These are phyloP conservation scores for Epichloe uncinata DNA, from an alignment of 2,329 filamentous ascomycete species.

Conservation along the genomic window DNA sequence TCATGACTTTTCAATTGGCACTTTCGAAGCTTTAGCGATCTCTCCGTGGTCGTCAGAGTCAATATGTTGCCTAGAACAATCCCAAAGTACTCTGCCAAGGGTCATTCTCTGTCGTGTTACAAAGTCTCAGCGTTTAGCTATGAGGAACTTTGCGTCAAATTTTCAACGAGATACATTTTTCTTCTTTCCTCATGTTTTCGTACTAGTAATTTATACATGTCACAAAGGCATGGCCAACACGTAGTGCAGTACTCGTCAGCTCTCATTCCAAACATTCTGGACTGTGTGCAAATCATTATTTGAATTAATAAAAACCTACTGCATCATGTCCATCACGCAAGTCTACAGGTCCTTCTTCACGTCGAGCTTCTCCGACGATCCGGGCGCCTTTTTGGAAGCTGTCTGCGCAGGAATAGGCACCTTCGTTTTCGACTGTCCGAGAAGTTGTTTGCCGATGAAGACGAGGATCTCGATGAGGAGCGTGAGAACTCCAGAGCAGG, in stretches of 20 bases:
- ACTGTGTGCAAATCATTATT: background rate
- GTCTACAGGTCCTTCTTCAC: conserved; percentile 9
- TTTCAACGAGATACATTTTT: conserved; percentile 57
- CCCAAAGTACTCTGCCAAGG: conserved; percentile 71
- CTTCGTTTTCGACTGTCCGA: conserved; percentile 24
- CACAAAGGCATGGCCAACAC: no score
- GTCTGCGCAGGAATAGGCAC: conserved; percentile 22
- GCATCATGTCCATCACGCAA: background rate
- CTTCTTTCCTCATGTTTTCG: background rate
- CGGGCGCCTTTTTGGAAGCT: conserved; percentile 3
- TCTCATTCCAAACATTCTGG: no score
- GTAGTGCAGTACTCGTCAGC: no score
- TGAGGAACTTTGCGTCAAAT: conserved; percentile 81
- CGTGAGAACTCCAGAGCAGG: conserved; percentile 64
- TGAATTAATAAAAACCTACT: background rate
- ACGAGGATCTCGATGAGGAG: conserved; percentile 56
- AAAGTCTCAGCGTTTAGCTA: conserved; percentile 59
- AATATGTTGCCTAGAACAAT: conserved; percentile 75
- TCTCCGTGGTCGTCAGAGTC: conserved; percentile 65
- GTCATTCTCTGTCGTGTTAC: conserved; percentile 90
- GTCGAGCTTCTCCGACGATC: conserved; percentile 6
- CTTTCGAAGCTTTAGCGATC: conserved; percentile 86
- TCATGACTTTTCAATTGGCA: conserved; percentile 34
- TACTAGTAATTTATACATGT: background rate
- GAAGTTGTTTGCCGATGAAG: conserved; percentile 29